A percentile compares a stretch with the other conserved stretches of the same genome.
These are phyloP conservation scores for Forsythia viridissima DNA, from an alignment of 257 asterid species.

Conservation along the genomic window DNA sequence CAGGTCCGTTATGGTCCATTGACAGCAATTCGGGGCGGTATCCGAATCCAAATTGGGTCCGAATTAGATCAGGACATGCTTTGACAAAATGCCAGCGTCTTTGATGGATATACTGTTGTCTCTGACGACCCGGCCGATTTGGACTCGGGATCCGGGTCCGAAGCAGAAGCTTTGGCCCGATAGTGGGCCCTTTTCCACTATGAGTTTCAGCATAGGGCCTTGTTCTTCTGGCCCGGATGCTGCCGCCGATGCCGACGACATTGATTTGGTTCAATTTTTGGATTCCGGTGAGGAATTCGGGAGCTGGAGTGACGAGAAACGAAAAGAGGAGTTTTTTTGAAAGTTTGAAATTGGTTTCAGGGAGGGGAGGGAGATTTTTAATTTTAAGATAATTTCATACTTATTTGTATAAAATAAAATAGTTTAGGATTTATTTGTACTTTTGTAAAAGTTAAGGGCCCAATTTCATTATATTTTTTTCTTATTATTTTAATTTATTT, in stretches of 20 bases:
- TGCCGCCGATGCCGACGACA: slow-evolving; percentile 5
- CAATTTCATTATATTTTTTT: too few relatives aligned
- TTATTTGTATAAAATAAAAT: too few relatives aligned
- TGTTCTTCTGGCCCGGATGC: slow-evolving; percentile 22
- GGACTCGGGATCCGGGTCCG: slow-evolving; percentile 43
- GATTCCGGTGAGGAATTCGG: background rate
- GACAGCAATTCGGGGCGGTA: too few relatives aligned
- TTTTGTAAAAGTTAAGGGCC: too few relatives aligned
- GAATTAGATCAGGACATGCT: too few relatives aligned
- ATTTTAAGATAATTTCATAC: too few relatives aligned
- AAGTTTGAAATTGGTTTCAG: background rate
- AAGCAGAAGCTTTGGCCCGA: slow-evolving; percentile 45
- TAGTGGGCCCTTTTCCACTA: slow-evolving; percentile 60
- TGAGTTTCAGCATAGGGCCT: slow-evolving; percentile 45
- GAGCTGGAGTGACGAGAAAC: background rate
- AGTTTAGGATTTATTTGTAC: too few relatives aligned
- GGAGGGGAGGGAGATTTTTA: background rate
- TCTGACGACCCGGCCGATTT: slow-evolving; percentile 64
- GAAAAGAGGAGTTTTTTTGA: background rate
- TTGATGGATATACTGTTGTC: too few relatives aligned
- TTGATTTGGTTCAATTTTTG: background rate
- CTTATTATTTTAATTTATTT: too few relatives aligned
- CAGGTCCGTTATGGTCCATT: too few relatives aligned
- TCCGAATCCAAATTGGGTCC: too few relatives aligned
- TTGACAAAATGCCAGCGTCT: too few relatives aligned